Evolutionary conservation across 306 rosid genomes (phyloP).

Genomic region (Parietaria judaica): DNA sequence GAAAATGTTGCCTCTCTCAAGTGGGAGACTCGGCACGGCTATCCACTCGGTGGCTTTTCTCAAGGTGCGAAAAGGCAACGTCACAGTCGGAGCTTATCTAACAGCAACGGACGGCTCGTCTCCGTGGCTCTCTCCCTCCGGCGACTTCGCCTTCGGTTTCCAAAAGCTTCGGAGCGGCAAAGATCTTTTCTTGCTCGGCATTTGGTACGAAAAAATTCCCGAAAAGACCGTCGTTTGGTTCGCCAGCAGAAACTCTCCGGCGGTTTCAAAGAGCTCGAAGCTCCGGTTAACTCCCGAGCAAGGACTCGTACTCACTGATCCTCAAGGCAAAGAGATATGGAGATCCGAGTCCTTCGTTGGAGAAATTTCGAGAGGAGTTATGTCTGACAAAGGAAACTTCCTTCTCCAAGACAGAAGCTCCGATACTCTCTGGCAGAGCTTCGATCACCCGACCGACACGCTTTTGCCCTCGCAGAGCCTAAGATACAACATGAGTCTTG

Average conservation of each 20-base stretch:
- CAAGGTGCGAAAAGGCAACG: slow-evolving; percentile 11
- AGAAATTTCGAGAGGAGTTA: neutral
- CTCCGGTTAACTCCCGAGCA: slow-evolving; percentile 4
- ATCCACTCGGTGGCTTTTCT: slow-evolving; percentile 10
- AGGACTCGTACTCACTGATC: slow-evolving; percentile 8
- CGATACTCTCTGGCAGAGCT: slow-evolving; percentile 19
- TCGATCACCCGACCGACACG: slow-evolving; percentile 23
- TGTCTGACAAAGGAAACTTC: slow-evolving; percentile 20
- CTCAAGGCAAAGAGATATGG: slow-evolving; percentile 20
- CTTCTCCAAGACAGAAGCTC: slow-evolving; percentile 1
- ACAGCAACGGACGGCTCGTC: slow-evolving; percentile 17
- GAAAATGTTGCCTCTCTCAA: no score
- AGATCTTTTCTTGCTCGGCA: slow-evolving; percentile 31
- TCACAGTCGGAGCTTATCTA: slow-evolving; percentile 23
- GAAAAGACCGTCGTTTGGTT: slow-evolving; percentile 38
- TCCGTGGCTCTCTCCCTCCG: slow-evolving; percentile 30
- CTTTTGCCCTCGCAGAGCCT: slow-evolving; percentile 27
- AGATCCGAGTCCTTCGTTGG: neutral
- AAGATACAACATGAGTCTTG: slow-evolving; percentile 8
- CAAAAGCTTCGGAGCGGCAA: slow-evolving; percentile 7
- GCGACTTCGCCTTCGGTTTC: slow-evolving; percentile 55
- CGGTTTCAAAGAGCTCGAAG: slow-evolving; percentile 27
- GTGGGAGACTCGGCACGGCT: neutral
- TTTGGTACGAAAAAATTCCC: slow-evolving; percentile 44
- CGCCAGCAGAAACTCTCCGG: slow-evolving; percentile 16